These are phyloP conservation scores for Hansenula lynferdii DNA, from an alignment of 1,139 yeast genomes.

Conservation along the genomic window DNA sequence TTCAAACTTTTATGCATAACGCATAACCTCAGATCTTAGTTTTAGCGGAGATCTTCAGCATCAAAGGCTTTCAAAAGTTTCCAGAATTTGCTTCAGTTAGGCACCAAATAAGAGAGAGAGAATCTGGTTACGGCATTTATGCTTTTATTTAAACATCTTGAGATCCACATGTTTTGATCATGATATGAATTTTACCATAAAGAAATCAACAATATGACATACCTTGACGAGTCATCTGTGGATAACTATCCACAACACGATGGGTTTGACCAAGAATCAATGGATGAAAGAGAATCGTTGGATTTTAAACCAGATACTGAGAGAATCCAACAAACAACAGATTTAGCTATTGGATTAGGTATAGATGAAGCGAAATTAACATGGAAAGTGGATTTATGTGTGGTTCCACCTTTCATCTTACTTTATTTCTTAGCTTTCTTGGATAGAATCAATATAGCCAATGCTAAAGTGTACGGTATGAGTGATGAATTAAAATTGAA, in stretches of 20 bases:
- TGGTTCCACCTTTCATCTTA: conserved; percentile 49
- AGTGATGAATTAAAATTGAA: conserved; percentile 40
- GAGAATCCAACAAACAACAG: conserved; percentile 12
- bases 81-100: no score
- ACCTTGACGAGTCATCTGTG: neutral
- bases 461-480: conserved; percentile 50
- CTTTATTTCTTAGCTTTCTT: conserved; percentile 53
- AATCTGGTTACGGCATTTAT: no score
- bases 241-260: neutral
- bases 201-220: neutral
- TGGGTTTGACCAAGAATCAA: neutral
- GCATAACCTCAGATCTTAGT: no score
- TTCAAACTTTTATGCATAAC: no score
- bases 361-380: conserved; percentile 39
- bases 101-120: no score
- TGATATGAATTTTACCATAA: neutral
- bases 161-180: neutral
- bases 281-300: neutral
- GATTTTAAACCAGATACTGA: neutral
- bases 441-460: conserved; percentile 57
- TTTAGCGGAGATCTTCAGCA: no score
- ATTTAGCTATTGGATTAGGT: conserved; percentile 36
- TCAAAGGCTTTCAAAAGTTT: no score
- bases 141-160: neutral
- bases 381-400: conserved; percentile 44